Base-by-base conservation (phyloP, 495 filamentous ascomycete species). In the Gamarada debralockiae region DNA sequence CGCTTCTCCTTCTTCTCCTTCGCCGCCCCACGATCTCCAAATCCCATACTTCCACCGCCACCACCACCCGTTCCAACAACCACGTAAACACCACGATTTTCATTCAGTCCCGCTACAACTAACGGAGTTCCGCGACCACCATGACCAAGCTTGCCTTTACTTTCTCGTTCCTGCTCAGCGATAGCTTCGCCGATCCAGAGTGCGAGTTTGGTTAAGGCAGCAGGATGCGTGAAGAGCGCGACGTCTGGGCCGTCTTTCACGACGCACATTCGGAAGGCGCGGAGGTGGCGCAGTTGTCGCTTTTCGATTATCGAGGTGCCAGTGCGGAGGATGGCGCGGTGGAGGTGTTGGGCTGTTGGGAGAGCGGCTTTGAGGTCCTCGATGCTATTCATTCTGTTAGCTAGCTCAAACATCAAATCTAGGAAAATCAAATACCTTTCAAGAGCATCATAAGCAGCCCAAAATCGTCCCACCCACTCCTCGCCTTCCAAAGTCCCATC, bases 211-310 rank as follows among this genome's bases (percentile, higher is more conserved):
- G 89, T 92, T 49, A 98, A 70, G 9, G 95, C 95, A 3, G 89
- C 87, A 0, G 93, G 91, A 60, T 96, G 92, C 6, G 85, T 87
- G 68, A 98, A 98, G 8, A 96, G 77, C 36, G 79, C 69, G 5
- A 95, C 86, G 60, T 97, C 93, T 0, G 92, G 89, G 1, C 92
- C 89, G 63, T 97, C 93, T 62, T 95, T 95, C 59, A 98, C 92
- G 23, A 98, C 86, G 9, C 87, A 91, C 74, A 98, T 92, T 33
- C 93, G 87, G 69, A 97, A 98, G 6, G 91, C 87, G 6, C 87
- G 82, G 29, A 98, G 74, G 65, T 95, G 89, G 12, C 87, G 84
- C 57, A 98, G 96, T 64, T 96, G 93, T 36, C 86, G 85, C 69
- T 98, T 98, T 37, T 90, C 87, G 23, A 98, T 83, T 10, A 98